These are phyloP conservation scores for Diplosphaera chodatii DNA, from an alignment of 139 green algal species.

Conservation along the genomic window DNA sequence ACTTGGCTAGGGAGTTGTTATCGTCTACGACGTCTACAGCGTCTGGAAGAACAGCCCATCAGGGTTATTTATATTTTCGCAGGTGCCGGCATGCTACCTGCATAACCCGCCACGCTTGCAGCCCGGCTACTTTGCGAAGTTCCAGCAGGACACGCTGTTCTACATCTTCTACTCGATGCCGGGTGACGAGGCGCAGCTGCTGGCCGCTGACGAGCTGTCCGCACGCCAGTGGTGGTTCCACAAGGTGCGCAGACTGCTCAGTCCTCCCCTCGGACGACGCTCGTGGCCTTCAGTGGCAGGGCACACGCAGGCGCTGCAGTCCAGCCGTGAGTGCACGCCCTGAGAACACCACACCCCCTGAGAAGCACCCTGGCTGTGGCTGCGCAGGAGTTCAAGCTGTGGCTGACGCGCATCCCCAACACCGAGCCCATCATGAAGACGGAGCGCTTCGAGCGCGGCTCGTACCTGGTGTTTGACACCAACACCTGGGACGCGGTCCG, in stretches of 20 bases:
- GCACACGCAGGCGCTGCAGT: no score
- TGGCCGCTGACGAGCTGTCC: slow-evolving; percentile 91
- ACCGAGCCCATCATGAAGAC: slow-evolving; percentile 77
- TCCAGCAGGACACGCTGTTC: slow-evolving; percentile 96
- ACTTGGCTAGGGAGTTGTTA: no score
- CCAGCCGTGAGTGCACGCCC: no score
- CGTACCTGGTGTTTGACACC: slow-evolving; percentile 91
- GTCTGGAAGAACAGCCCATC: no score
- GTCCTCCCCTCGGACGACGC: no score
- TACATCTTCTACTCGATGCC: slow-evolving; percentile 94
- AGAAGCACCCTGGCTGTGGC: no score
- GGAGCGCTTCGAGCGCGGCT: slow-evolving; percentile 74
- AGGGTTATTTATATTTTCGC: no score
- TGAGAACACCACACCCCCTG: no score
- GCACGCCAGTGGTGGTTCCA: slow-evolving; percentile 84
- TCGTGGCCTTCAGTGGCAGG: no score
- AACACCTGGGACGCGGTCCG: slow-evolving; percentile 76
- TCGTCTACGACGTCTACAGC: no score
- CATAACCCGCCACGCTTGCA: slow-evolving; percentile 66
- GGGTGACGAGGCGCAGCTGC: slow-evolving; percentile 81
- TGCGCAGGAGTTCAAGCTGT: slow-evolving; percentile 48
- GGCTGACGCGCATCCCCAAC: slow-evolving; percentile 76
- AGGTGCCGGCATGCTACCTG: slow-evolving; percentile 76
- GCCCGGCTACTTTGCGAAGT: slow-evolving; percentile 86
- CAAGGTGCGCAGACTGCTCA: no score